A percentile compares a stretch with the other conserved stretches of the same genome.
These are phyloP conservation scores for Aspergillus sp. DNA, from an alignment of 2,329 filamentous ascomycete genomes.

Conservation along the genomic window DNA sequence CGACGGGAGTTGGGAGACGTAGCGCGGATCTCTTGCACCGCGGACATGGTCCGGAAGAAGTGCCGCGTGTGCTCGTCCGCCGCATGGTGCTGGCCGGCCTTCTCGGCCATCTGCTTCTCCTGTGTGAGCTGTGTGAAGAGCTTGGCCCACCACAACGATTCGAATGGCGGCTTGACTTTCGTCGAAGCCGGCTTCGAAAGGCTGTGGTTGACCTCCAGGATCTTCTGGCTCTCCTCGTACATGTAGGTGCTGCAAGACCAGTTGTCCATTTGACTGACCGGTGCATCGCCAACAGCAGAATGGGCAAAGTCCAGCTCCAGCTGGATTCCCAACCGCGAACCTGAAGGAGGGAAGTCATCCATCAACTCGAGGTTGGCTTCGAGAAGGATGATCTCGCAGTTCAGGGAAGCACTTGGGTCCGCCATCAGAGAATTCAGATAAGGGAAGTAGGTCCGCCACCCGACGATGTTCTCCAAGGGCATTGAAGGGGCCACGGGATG, in stretches of 20 bases:
- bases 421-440: slow-evolving; percentile 35
- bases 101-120: slow-evolving; percentile 37
- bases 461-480: slow-evolving; percentile 37
- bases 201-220: slow-evolving; percentile 31
- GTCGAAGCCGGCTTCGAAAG: slow-evolving; percentile 34
- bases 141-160: slow-evolving; percentile 46
- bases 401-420: slow-evolving; percentile 28
- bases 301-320: slow-evolving; percentile 42
- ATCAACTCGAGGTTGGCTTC: slow-evolving; percentile 44
- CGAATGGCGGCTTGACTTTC: slow-evolving; percentile 43
- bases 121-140: slow-evolving; percentile 42
- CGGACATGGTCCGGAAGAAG: slow-evolving; percentile 41
- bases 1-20: slow-evolving; percentile 24
- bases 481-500: slow-evolving; percentile 33
- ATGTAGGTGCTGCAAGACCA: slow-evolving; percentile 45
- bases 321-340: slow-evolving; percentile 42
- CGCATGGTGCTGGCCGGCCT: slow-evolving; percentile 30
- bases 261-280: slow-evolving; percentile 35
- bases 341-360: slow-evolving; percentile 41
- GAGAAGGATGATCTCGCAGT: slow-evolving; percentile 44
- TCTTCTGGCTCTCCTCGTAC: slow-evolving; percentile 35
- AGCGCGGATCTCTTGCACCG: slow-evolving; percentile 46
- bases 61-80: slow-evolving; percentile 35
- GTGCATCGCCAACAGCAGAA: slow-evolving; percentile 29
- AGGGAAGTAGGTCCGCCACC: slow-evolving; percentile 43